Base-by-base conservation (phyloP, 306 rosid genomes). In the Vigna angularis region DNA sequence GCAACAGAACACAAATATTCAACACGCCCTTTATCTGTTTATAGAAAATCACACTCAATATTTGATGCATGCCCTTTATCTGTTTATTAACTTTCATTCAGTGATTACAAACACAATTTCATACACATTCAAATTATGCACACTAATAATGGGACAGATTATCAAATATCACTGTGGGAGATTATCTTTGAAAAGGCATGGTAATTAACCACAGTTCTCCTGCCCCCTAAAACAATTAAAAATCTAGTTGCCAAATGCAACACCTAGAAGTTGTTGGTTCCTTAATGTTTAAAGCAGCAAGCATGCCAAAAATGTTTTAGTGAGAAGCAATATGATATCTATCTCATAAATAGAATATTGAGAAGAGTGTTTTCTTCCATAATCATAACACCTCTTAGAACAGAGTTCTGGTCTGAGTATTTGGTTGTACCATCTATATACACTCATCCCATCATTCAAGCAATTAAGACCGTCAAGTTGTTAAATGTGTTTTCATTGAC, bases 1-100 rank as follows among this genome's bases (percentile, higher is more conserved):
- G 69, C 56, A 79, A 62, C 52, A 16, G 56, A 55, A 7, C 10
- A 18, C 38, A 61, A 72, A 34, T 73, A 66, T 49, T 36, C 44
- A 61, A 26, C 5, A 58, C 18, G 5, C 34, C 34, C 34, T 30
- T 30, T 30, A 30, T 30, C 34, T 30, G 34, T 30, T 30, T 30
- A 30, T 30, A 30, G 34, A 30, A 30, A 30, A 30, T 30, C 34
- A 30, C 4, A 4, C 34, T 30, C 4, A 30, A 30, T 30, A 30
- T 30, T 30, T 4, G 5, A 30, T 30, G 5, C 34, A 26, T 26
- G 65, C 14, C 9, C 66, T 5, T 59, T 26, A 26, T 59, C 3
- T 34, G 12, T n/a, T 62, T 32, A 62, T 16, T 62, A 62, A 34
- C 10, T 62, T 62, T 16, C 47, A 30, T 30, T 61, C 20, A 32